Evolutionary conservation across 352 stramenopile species (phyloP).

Genomic region (Phytophthora megakarya): DNA sequence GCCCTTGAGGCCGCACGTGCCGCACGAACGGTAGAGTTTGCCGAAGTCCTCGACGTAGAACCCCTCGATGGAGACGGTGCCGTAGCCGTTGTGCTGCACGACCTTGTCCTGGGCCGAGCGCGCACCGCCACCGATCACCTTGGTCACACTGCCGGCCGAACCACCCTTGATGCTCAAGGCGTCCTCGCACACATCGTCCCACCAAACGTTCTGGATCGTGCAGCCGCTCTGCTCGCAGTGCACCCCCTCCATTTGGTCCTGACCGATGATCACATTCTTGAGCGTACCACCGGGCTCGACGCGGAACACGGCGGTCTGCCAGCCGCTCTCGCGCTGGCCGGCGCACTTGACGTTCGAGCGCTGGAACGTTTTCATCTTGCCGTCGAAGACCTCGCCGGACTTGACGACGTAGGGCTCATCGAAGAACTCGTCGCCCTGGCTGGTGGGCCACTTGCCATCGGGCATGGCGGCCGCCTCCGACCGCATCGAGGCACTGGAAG

Average conservation of each 20-base stretch:
- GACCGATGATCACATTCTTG: slow-evolving; percentile 58
- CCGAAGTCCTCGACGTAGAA: slow-evolving; percentile 32
- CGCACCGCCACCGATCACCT: slow-evolving; percentile 37
- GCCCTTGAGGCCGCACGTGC: slow-evolving; percentile 17
- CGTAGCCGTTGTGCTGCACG: slow-evolving; percentile 28
- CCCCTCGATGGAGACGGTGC: slow-evolving; percentile 28
- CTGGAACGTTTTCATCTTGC: slow-evolving; percentile 32
- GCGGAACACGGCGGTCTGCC: slow-evolving; percentile 44
- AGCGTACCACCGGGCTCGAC: slow-evolving; percentile 44
- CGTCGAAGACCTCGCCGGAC: slow-evolving; percentile 39
- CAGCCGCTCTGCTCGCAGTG: slow-evolving; percentile 32
- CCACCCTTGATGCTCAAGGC: slow-evolving; percentile 48
- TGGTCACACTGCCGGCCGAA: slow-evolving; percentile 32
- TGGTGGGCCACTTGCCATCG: slow-evolving; percentile 24
- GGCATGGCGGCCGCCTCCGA: slow-evolving; percentile 31
- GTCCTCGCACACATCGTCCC: slow-evolving; percentile 45
- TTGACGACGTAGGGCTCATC: slow-evolving; percentile 38
- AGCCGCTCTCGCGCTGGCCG: slow-evolving; percentile 41
- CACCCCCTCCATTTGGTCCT: slow-evolving; percentile 39
- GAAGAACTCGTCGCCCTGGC: slow-evolving; percentile 31
- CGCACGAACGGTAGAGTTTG: slow-evolving; percentile 29
- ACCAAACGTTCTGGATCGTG: slow-evolving; percentile 32
- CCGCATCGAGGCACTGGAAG: slow-evolving; percentile 28
- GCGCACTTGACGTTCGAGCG: slow-evolving; percentile 45
- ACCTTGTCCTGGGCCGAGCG: slow-evolving; percentile 27